phyloP scores from a whole-genome alignment of 2,329 filamentous ascomycete genomes.

The Huntiella bhutanensis region DNA sequence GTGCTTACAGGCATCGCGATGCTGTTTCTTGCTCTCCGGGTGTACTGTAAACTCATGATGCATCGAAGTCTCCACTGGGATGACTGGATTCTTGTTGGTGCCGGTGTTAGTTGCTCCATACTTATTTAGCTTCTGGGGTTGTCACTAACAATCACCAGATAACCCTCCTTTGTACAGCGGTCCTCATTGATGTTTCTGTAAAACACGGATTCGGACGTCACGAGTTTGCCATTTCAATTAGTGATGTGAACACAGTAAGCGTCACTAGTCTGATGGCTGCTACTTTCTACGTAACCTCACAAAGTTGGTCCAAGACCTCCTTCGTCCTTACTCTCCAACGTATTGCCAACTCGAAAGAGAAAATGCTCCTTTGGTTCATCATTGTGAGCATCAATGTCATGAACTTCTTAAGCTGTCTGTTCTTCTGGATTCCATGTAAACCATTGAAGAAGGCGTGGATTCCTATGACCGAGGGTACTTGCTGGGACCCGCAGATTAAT shows the following conservation, averaged over 20 bases:
- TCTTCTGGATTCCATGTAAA: constrained; percentile 16
- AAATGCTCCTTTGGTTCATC: constrained; percentile 15
- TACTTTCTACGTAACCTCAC: constrained; percentile 5
- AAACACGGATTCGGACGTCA: constrained; percentile 13
- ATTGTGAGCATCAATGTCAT: constrained; percentile 15
- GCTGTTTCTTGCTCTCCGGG: constrained; percentile 15
- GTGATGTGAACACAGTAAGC: background rate
- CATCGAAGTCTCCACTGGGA: constrained; percentile 21
- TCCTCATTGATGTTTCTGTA: constrained; percentile 11
- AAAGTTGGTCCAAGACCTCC: constrained; percentile 14
- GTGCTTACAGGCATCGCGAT: constrained; percentile 5
- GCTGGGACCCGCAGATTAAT: constrained; percentile 12
- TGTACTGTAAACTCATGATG: constrained; percentile 21
- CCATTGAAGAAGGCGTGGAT: constrained; percentile 14
- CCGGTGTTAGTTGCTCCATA: constrained; percentile 14
- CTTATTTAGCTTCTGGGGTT: background rate
- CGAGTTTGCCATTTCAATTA: constrained; percentile 8
- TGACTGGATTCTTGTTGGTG: constrained; percentile 19
- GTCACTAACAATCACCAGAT: constrained; percentile 2
- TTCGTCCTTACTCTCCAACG: constrained; percentile 17
- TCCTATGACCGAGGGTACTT: constrained; percentile 7
- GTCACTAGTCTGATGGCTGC: constrained; percentile 3
- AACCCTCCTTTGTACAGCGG: background rate
- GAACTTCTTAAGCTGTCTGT: constrained; percentile 13
- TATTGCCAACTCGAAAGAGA: constrained; percentile 14